These are phyloP conservation scores for Aspergillus ustus DNA, from an alignment of 2,329 filamentous ascomycete species.

Conservation along the genomic window DNA sequence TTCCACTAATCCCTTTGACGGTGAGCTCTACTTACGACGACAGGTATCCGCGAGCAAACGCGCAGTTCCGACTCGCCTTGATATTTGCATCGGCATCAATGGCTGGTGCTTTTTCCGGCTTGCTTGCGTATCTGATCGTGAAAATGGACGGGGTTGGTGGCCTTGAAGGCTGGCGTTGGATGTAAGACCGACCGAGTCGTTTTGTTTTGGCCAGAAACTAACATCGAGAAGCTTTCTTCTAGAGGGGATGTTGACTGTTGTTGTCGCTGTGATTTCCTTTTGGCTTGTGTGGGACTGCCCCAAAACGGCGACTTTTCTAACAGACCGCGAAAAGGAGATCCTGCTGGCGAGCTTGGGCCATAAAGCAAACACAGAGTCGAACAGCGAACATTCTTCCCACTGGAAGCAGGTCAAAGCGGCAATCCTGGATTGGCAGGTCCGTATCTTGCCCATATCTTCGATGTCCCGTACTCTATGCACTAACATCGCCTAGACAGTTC, in stretches of 20 bases:
- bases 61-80: slow-evolving; percentile 50
- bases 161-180: slow-evolving; percentile 55
- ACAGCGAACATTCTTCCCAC: slow-evolving; percentile 29
- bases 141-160: slow-evolving; percentile 56
- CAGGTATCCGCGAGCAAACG: slow-evolving; percentile 49
- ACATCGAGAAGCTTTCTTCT: slow-evolving; percentile 40
- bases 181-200: slow-evolving; percentile 28
- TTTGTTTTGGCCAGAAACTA: not conserved
- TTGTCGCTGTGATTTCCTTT: slow-evolving; percentile 48
- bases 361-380: slow-evolving; percentile 23
- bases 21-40: not conserved
- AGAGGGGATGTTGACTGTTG: slow-evolving; percentile 52
- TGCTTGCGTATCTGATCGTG: slow-evolving; percentile 57
- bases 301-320: slow-evolving; percentile 49
- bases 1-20: too few species aligned
- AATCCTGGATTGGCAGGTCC: slow-evolving; percentile 49
- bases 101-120: slow-evolving; percentile 56
- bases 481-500: not conserved
- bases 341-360: slow-evolving; percentile 44
- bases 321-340: slow-evolving; percentile 43
- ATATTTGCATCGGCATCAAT: slow-evolving; percentile 54
- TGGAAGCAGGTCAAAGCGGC: slow-evolving; percentile 45
- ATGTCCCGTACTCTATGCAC: not conserved
- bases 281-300: slow-evolving; percentile 52
- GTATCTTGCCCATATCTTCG: not conserved